Base-by-base conservation (phyloP, 129 eudicot species). In the Centrapalus pauciflorus region DNA sequence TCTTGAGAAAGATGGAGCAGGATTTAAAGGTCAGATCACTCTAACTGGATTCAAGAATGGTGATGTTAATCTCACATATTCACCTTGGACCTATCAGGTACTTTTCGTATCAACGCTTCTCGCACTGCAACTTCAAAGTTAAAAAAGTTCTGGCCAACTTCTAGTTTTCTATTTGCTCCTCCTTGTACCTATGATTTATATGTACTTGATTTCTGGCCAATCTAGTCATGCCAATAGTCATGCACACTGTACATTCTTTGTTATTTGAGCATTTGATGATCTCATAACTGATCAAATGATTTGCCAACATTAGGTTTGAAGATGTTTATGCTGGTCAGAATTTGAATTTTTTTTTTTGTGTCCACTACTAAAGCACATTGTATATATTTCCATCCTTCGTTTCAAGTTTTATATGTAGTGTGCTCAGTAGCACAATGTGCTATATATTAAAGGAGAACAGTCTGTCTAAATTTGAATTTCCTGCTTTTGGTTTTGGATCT, bases 1-100 rank as follows among this genome's bases (percentile, higher is more conserved):
- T 75, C 67, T 83, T 38, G 98, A 93, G 89, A 86, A 78, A 76
- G 98, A 93, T 62, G 98, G 98, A 68, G 98, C 92, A 58, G 98
- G 98, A 51, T 85, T 93, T 52, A 80, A 77, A 80, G 98, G 96
- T 61, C 81, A 77, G 54, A 78, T 93, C 45, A 82, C 81, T 76
- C 89, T 93, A 62, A 81, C 87, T n/a, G 91, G 91, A 50, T 77
- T 66, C 60, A 81, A 71, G 61, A 76, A 80, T 13, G 95, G 96
- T 25, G 87, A 83, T 60, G 64, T 93, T 69, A 69, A 84, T 74
- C 85, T 93, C 32, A 81, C 96, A 35, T 59, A 76, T 37, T 74
- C 76, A 52, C 64, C 66, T 13, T 93, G 98, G 98, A 85, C 96
- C 55, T 93, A 89, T 79, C 98, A 93, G 98, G 98, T 86, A 75